Base-by-base conservation (phyloP, 345 rosid species). In the Heritiera fomes region DNA sequence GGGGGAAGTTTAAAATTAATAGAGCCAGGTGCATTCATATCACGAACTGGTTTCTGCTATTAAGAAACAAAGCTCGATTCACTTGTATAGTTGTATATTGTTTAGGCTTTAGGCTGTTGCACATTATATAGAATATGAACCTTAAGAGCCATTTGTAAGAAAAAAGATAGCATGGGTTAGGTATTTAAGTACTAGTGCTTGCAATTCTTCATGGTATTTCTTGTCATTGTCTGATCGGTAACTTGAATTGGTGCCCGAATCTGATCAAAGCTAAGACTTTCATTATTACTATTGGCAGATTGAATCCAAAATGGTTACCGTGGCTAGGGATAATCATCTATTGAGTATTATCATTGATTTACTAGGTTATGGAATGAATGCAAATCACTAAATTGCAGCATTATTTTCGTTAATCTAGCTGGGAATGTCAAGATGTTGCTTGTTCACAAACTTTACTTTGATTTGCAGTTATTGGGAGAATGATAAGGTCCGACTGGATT, bases 401-500 rank as follows among this genome's bases (percentile, higher is more conserved):
- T 23, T 15, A 40, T 4, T 28, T 60, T 55, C 20, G 28, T 52
- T 40, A 40, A 28, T 8, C 45, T 41, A 34, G 7, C 49, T 12
- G 28, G 20, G 71, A 58, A 64, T 23, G 45, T 50, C 38, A n/a
- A 28, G 63, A 32, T 18, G 20, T 55, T 73, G 76, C 13, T 7
- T 75, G 40, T 45, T 43, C 2, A 18, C 69, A 14, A 46, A 61
- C 28, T 61, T 18, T 10, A 49, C 40, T 67, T 64, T 70, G 61
- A 52, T 63, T 43, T 83, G 78, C 88, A 95, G 99, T 58, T 92
- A 88, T 69, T 96, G 99, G 99, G 94, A 96, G 87, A 84, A 91
- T 13, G 98, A 89, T 89, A 96, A 90, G 85, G 99, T 94, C 38
- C 89, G 92, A 68, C 83, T 96, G 50, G 97, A 92, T 20, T 96